Conservation (phyloP, 2,329 filamentous ascomycete genomes). For the Chaetomium globosum region DNA sequence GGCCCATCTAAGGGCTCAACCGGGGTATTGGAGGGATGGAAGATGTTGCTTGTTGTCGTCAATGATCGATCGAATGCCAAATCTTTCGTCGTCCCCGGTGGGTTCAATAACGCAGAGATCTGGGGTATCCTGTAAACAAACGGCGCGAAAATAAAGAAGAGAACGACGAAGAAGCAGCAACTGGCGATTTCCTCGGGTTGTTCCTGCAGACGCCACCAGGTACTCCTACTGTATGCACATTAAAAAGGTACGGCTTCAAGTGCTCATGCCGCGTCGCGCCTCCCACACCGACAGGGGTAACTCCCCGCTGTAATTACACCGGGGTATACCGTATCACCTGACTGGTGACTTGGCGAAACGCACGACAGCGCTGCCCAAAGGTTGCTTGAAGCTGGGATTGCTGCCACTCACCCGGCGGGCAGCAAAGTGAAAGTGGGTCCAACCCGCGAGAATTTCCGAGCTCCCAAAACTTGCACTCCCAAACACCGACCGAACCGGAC, state of each 20-base stretch:
- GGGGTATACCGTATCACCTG: slow-evolving; percentile 25
- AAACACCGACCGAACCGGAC: slow-evolving; percentile 30
- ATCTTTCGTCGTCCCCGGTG: background rate
- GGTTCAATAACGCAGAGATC: background rate
- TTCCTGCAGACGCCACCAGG: slow-evolving; percentile 20
- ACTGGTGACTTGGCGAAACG: slow-evolving; percentile 21
- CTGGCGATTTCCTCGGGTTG: slow-evolving; percentile 1
- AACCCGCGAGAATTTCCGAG: slow-evolving; percentile 46
- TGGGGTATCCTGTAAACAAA: background rate
- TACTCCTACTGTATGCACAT: background rate
- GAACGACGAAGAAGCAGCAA: background rate
- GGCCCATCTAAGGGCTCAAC: slow-evolving; percentile 50
- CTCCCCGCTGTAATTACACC: slow-evolving; percentile 23
- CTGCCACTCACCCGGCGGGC: slow-evolving; percentile 16
- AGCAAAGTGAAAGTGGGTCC: slow-evolving; percentile 23
- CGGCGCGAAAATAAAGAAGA: background rate
- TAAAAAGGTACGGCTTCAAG: background rate
- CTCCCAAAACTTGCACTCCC: slow-evolving; percentile 37
- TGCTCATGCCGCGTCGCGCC: slow-evolving; percentile 27
- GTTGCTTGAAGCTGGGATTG: background rate
- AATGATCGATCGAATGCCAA: background rate
- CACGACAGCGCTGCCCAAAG: background rate
- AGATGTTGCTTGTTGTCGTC: too few relatives aligned
- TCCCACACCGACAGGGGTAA: slow-evolving; percentile 22
- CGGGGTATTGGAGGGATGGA: background rate